These are phyloP conservation scores for Nepenthes gracilis DNA, from an alignment of 148 eudicot species.

Conservation along the genomic window DNA sequence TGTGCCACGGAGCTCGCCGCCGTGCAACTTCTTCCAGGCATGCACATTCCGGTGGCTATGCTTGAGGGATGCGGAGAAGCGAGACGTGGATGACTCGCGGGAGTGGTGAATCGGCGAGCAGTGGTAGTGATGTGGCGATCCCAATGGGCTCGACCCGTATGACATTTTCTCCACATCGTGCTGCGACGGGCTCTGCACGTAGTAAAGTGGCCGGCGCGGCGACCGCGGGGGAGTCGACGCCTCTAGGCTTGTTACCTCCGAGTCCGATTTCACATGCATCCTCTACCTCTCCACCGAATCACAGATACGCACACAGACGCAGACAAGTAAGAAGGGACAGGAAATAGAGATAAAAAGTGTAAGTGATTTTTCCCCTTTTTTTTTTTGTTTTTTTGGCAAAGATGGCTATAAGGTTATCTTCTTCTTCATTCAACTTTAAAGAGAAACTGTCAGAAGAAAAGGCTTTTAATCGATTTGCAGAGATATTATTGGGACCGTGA, in stretches of 20 bases:
- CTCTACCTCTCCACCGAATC: background rate
- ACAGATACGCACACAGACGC: no score
- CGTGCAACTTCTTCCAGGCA: slow-evolving; percentile 8
- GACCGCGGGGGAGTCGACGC: slow-evolving; percentile 64
- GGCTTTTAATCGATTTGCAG: no score
- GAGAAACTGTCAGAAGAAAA: no score
- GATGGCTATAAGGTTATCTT: no score
- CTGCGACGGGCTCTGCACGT: slow-evolving; percentile 76
- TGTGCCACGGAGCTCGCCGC: slow-evolving; percentile 13
- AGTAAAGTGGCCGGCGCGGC: slow-evolving; percentile 54
- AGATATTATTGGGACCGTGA: no score
- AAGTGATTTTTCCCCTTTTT: no score
- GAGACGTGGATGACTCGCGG: slow-evolving; percentile 63
- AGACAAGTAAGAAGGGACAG: no score
- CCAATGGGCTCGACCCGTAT: slow-evolving; percentile 42
- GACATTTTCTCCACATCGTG: slow-evolving; percentile 50
- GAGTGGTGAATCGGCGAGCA: slow-evolving; percentile 81
- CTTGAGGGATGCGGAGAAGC: slow-evolving; percentile 52
- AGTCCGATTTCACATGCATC: slow-evolving; percentile 74
- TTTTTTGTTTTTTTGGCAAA: no score
- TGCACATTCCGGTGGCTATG: slow-evolving; percentile 15
- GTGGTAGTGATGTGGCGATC: slow-evolving; percentile 51
- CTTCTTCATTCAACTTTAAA: no score
- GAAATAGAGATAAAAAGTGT: no score
- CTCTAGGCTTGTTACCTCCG: slow-evolving; percentile 60